phyloP scores from a whole-genome alignment of 208 protist genomes.

The Eutreptiella sp. region DNA sequence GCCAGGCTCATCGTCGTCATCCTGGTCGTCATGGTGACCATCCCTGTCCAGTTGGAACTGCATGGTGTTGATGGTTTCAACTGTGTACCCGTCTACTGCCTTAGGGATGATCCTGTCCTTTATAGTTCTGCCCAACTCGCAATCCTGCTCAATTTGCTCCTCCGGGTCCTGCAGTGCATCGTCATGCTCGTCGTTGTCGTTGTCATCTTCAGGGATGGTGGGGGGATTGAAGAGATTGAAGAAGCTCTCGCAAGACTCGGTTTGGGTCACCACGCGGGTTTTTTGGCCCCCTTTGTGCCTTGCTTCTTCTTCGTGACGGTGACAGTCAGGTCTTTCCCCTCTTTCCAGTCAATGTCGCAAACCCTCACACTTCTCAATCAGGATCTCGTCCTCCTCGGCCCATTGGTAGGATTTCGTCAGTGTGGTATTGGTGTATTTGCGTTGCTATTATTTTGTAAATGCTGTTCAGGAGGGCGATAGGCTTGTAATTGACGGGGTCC shows the following conservation, averaged over 20 bases:
- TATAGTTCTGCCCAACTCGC: conserved; percentile 63
- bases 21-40: conserved; percentile 44
- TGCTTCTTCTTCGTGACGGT: conserved; percentile 77
- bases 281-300: conserved; percentile 68
- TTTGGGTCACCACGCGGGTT: conserved; percentile 63
- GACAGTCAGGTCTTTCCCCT: conserved; percentile 65
- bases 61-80: conserved; percentile 50
- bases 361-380: conserved; percentile 54
- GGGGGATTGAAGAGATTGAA: conserved; percentile 84
- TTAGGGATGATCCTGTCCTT: conserved; percentile 64
- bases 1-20: too few species aligned
- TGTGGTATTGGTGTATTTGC: conserved; percentile 71
- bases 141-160: conserved; percentile 56
- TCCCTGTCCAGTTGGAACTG: conserved; percentile 30
- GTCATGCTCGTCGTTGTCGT: too few species aligned
- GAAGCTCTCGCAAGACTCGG: conserved; percentile 74
- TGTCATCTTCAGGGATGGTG: too few species aligned
- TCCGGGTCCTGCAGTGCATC: too few species aligned
- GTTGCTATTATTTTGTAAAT: too few species aligned
- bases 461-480: too few species aligned
- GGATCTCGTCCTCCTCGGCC: conserved; percentile 61
- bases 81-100: conserved; percentile 78
- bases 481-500: too few species aligned
- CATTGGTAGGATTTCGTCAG: conserved; percentile 84
- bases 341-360: conserved; percentile 73